Percentiles rank a stretch among this genome's conserved stretches.
Conservation (phyloP, 371 early-diverging fungal genomes). For the Globomyces sp. region DNA sequence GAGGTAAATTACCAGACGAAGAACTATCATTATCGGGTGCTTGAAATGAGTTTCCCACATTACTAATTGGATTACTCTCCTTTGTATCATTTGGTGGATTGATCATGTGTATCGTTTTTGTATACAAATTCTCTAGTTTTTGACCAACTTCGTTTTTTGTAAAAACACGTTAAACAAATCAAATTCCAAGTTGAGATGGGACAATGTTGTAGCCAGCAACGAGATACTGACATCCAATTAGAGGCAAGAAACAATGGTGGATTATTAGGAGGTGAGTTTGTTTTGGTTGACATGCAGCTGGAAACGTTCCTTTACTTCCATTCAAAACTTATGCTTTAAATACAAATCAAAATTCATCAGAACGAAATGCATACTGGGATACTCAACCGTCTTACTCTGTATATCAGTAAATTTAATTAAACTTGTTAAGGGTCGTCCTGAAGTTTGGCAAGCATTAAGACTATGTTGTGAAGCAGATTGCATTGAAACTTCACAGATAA, state of each 20-base stretch:
- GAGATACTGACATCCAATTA: neutral
- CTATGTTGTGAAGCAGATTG: slow-evolving; percentile 46
- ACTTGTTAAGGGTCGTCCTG: slow-evolving; percentile 52
- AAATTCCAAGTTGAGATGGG: neutral
- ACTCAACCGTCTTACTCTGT: slow-evolving; percentile 68
- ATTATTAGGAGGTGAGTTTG: too few species aligned
- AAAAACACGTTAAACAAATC: too few species aligned
- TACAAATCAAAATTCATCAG: slow-evolving; percentile 10
- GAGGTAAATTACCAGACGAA: too few species aligned
- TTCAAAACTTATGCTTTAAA: neutral
- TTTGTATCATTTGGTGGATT: too few species aligned
- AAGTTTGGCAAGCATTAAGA: slow-evolving; percentile 72
- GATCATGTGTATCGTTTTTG: too few species aligned
- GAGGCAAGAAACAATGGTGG: neutral
- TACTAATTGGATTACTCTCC: too few species aligned
- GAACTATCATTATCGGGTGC: too few species aligned
- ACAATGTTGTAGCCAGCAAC: too few species aligned
- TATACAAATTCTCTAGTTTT: too few species aligned
- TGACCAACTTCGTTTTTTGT: too few species aligned
- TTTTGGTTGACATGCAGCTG: too few species aligned
- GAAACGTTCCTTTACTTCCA: neutral
- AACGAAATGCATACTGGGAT: slow-evolving; percentile 71
- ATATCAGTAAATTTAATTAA: slow-evolving; percentile 11
- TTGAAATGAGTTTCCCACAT: too few species aligned
- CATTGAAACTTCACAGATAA: slow-evolving; percentile 54